phyloP scores from a whole-genome alignment of 768 basidiomycete species.

The Mycena albidolilacea region DNA sequence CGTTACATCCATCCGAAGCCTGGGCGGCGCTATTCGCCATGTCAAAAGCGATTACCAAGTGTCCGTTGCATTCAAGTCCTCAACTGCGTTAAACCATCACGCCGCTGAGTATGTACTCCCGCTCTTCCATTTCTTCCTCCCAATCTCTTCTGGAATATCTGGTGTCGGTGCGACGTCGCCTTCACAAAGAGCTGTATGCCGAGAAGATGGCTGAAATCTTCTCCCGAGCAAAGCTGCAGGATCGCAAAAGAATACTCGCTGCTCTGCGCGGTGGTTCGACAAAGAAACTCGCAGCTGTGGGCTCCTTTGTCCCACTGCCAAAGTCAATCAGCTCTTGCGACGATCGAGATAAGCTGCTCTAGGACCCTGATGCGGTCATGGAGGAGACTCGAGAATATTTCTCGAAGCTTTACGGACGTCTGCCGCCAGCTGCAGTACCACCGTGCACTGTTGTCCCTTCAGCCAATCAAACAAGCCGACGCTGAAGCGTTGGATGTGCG shows the following conservation, averaged over 20 bases:
- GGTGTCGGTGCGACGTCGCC: conserved; percentile 2
- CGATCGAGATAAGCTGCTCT: conserved; percentile 6
- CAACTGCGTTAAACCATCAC: conserved; percentile 6
- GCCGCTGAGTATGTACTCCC: conserved; percentile 21
- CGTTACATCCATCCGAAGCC: background rate
- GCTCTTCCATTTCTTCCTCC: background rate
- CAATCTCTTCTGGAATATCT: conserved; percentile 2
- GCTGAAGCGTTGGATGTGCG: too few species aligned
- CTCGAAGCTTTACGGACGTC: conserved; percentile 10
- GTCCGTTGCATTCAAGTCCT: background rate
- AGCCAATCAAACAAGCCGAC: background rate
- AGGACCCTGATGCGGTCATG: conserved; percentile 8
- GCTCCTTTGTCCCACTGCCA: conserved; percentile 9
- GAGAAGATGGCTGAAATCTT: conserved; percentile 19
- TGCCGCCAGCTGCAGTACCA: background rate
- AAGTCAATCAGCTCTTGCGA: conserved; percentile 1
- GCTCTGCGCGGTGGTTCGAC: conserved; percentile 19
- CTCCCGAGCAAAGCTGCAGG: conserved; percentile 17
- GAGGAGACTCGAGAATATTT: conserved; percentile 27
- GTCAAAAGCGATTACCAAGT: conserved; percentile 18
- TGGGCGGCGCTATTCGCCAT: conserved; percentile 23
- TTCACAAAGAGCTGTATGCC: conserved; percentile 22
- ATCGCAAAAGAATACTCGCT: conserved; percentile 22
- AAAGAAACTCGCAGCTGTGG: conserved; percentile 18
- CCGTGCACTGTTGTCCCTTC: conserved; percentile 20